Evolutionary conservation across 192 early-diverging fungal species (phyloP).

Genomic region (Backusella morwellensis): DNA sequence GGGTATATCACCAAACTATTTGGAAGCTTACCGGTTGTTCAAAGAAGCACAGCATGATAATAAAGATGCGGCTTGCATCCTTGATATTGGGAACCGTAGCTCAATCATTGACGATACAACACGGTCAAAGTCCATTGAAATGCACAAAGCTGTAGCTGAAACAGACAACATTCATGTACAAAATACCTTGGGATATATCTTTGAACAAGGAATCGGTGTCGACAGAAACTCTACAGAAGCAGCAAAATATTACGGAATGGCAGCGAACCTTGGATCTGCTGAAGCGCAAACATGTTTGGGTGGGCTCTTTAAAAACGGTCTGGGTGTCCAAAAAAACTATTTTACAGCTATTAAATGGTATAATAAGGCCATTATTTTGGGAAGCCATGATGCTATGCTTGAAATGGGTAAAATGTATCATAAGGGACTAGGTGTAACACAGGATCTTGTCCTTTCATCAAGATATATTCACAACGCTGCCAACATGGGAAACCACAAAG

Average conservation of each 20-base stretch:
- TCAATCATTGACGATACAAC: neutral
- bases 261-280: neutral
- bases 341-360: neutral
- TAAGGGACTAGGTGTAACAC: neutral
- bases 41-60: neutral
- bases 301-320: neutral
- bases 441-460: neutral
- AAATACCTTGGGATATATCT: neutral
- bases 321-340: neutral
- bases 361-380: neutral
- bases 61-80: neutral
- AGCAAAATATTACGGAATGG: neutral
- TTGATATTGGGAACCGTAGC: neutral
- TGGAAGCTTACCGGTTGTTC: neutral
- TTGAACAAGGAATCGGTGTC: neutral
- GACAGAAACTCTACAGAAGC: neutral
- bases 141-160: neutral
- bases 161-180: neutral
- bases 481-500: neutral
- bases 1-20: neutral
- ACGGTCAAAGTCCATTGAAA: neutral
- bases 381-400: neutral
- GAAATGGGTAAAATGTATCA: neutral
- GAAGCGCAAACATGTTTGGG: neutral
- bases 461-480: neutral